Evolutionary conservation across 306 rosid species (phyloP), one percentile per base, ranked within the genome.

Genomic region (Leucaena leucocephala): DNA sequence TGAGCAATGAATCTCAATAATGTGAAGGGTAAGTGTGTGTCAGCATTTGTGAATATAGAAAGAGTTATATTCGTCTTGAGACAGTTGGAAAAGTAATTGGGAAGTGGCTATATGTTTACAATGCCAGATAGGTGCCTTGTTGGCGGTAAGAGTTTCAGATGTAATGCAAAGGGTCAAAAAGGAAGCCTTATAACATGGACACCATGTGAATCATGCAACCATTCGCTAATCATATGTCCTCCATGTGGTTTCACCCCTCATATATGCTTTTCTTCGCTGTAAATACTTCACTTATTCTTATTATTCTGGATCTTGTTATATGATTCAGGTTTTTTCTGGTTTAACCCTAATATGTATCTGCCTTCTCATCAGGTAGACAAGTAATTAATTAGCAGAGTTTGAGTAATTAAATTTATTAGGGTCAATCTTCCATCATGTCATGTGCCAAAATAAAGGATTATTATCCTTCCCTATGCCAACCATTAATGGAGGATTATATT

Each of bases 121-220:
- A 27, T 16, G 82, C 70, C 58, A 63, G 72, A 72, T 44, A 55
- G 46, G 59, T 52, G 43, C 43, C 64, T 67, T 14, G 71, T 39
- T 67, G 80, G 72, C 68, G 44, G 42, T 76, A 10, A 67, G 55
- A 21, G 27, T 34, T 59, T 33, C 13, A 68, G 77, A 54, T 75
- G 68, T 36, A 58, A 71, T 76, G 63, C 54, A 76, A 50, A 67
- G 54, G 59, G 78, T 64, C 79, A 76, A 76, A 76, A 76, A n/a
- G 84, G 44, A 48, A 70, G 48, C 49, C 36, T 76, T 70, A 76
- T 76, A 82, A 71, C 85, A 76, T 76, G 81, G 81, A 76, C 68
- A 74, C 62, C 81, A 70, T 81, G 84, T 76, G 81, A 76, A 50
- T 50, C 12, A 44, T 43, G 27, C n/a, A 64, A 58, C 34, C 22